Evolutionary conservation across 257 asterid genomes (phyloP), one percentile per base, ranked within the genome.

Genomic region (Solanum arcanum): DNA sequence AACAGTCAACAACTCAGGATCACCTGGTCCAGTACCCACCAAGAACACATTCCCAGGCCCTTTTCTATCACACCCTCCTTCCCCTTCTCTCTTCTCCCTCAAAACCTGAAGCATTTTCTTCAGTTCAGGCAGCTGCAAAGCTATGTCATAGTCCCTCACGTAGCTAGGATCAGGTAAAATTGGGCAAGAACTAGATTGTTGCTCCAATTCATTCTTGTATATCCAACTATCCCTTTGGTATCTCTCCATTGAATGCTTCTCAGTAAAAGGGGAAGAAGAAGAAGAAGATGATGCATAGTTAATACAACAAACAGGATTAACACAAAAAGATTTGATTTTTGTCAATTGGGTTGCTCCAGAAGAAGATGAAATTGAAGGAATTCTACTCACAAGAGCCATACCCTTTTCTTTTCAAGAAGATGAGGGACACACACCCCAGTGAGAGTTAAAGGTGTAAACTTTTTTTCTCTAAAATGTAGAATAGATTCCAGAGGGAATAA

Each of bases 11-110:
- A 96, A 88, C 42, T 95, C 99, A 14, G 98, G 97, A 73, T 97
- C 99, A 52, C 99, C 99, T 2, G 99, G 99, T 69, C 99, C 99
- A 0, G 99, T 93, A 13, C 99, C 99, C 91, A 97, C 99, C 93
- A 97, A 93, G 91, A 92, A 97, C 91, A 97, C 99, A 90, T 95
- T 93, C 23, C 98, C 99, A 23, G 94, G 94, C 76, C 93, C 94
- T 86, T 90, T 89, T 70, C 86, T 86, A 44, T 83, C 86, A 81
- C 25, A 39, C 77, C 92, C 94, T 85, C 86, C 87, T 60, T 44
- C 95, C 64, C 29, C 80, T n/a, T 88, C 90, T 87, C 99, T 94
- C 90, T 95, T 95, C 80, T 92, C 95, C 46, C 89, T 93, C 94
- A 97, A 88, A 78, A 97, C 96, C n/a, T 88, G 87, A 42, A 97